Conservation (phyloP, 2,329 filamentous ascomycete species). For the Penicillium polonicum region DNA sequence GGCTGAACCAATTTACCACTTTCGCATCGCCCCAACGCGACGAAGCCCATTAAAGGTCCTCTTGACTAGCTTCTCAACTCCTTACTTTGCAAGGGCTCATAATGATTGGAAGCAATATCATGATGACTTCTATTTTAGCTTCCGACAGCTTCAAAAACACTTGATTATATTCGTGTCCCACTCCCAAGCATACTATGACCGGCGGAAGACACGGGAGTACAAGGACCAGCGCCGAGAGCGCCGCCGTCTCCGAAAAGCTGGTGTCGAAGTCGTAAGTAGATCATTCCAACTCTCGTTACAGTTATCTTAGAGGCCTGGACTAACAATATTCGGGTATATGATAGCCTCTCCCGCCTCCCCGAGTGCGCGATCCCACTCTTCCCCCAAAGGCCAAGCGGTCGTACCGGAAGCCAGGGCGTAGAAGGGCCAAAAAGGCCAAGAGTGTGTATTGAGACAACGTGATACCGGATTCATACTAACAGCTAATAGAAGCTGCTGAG, state of each 20-base stretch:
- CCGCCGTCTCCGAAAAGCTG: neutral
- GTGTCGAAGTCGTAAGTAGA: neutral
- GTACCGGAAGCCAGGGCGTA: neutral
- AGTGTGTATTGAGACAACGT: neutral
- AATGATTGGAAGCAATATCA: too few relatives aligned
- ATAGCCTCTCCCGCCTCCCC: neutral
- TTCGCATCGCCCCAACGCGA: too few relatives aligned
- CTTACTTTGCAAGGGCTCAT: too few relatives aligned
- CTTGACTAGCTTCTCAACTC: too few relatives aligned
- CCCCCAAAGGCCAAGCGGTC: neutral
- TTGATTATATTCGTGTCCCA: neutral
- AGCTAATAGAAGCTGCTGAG: neutral
- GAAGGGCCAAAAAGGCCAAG: neutral
- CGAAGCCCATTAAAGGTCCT: too few relatives aligned
- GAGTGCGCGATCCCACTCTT: neutral
- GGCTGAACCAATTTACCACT: too few relatives aligned
- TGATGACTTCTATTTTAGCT: too few relatives aligned
- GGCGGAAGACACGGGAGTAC: neutral
- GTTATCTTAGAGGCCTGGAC: neutral
- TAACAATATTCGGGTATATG: neutral
- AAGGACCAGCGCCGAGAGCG: neutral
- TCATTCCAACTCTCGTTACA: neutral
- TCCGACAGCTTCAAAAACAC: too few relatives aligned
- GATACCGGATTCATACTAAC: too few relatives aligned
- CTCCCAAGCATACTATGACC: neutral